These are phyloP conservation scores for Fremontodendron californicum DNA, from an alignment of 345 rosid species.

Conservation along the genomic window DNA sequence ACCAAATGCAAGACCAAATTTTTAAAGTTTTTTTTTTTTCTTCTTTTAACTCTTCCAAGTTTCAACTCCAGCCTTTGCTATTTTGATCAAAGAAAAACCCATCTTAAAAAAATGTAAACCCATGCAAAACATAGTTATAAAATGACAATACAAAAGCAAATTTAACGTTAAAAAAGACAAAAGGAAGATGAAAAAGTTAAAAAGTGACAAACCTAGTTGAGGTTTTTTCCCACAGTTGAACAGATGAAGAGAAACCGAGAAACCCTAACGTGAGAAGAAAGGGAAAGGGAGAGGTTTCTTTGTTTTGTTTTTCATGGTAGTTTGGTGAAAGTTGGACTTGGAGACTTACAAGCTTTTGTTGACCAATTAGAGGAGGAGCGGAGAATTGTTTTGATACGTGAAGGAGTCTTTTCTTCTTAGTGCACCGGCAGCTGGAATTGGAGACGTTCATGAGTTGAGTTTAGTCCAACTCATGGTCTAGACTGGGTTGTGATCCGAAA, in stretches of 20 bases:
- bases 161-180: not conserved
- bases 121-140: not conserved
- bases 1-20: not conserved
- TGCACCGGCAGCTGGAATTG: too few species aligned
- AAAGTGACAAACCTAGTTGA: not conserved
- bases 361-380: too few species aligned
- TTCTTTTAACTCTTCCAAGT: too few species aligned
- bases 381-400: too few species aligned
- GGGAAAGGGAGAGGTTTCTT: not conserved
- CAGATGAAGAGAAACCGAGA: not conserved
- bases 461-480: too few species aligned
- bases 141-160: too few species aligned
- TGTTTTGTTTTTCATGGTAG: not conserved
- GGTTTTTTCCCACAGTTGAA: not conserved
- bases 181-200: not conserved
- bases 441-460: too few species aligned
- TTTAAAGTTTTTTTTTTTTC: not conserved
- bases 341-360: too few species aligned
- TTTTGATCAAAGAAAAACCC: not conserved
- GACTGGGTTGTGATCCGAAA: too few species aligned
- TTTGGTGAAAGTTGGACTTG: not conserved
- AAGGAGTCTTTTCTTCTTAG: too few species aligned
- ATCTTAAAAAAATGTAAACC: not conserved
- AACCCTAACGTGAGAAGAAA: not conserved
- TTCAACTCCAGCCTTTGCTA: too few species aligned